Conservation (phyloP, 139 green algal species). For the Pleodorina starrii region DNA sequence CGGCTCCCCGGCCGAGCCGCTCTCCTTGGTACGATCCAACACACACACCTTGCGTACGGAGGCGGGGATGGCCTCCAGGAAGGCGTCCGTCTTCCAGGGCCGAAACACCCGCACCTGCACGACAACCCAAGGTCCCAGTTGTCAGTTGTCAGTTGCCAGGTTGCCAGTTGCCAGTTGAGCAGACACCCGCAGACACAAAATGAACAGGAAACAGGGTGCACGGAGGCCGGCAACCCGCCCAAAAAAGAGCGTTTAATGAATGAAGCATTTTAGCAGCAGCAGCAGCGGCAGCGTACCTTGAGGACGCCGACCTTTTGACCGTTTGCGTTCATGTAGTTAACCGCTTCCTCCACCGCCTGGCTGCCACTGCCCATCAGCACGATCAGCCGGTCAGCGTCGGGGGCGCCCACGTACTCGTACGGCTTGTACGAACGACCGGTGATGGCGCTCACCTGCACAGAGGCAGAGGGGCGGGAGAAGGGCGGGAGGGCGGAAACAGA, state of each 20-base stretch:
- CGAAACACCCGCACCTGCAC: constrained; percentile 68
- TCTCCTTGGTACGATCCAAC: constrained; percentile 76
- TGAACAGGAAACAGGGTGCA: no score
- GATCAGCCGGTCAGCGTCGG: constrained; percentile 64
- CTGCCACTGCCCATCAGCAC: constrained; percentile 70
- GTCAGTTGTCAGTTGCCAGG: no score
- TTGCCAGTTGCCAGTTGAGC: no score
- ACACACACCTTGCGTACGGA: constrained; percentile 58
- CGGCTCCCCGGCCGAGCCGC: constrained; percentile 49
- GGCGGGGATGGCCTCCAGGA: constrained; percentile 62
- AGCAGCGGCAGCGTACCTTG: constrained; percentile 64
- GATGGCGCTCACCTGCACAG: constrained; percentile 50
- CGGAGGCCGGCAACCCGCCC: no score
- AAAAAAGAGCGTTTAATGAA: no score
- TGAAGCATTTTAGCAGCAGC: no score
- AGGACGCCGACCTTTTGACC: constrained; percentile 67
- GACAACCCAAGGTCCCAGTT: no score
- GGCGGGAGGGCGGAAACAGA: no score
- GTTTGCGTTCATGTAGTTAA: constrained; percentile 38
- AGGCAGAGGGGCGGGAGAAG: no score
- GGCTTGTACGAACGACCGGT: constrained; percentile 67
- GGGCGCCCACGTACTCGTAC: constrained; percentile 70
- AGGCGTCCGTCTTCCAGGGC: constrained; percentile 64
- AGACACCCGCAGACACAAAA: no score
- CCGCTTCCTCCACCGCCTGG: constrained; percentile 61